Evolutionary conservation across 1,139 yeast genomes (phyloP).

Genomic region (Pichia sp.): DNA sequence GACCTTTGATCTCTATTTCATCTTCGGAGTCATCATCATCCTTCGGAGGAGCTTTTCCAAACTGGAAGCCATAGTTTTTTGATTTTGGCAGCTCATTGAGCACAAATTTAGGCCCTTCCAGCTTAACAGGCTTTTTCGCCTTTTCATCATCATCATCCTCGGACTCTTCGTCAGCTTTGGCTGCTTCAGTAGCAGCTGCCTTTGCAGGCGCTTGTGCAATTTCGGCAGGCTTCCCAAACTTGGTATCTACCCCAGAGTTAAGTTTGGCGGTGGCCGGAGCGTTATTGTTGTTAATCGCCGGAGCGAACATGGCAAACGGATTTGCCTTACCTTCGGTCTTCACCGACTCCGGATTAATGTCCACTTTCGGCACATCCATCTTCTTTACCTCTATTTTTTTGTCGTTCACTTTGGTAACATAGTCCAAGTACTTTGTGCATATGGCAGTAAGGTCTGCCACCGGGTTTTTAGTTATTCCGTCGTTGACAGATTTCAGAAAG

Average conservation of each 20-base stretch:
- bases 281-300: conserved; percentile 4
- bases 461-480: conserved; percentile 42
- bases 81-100: conserved; percentile 47
- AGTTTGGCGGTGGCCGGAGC: too few species aligned
- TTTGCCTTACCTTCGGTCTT: conserved; percentile 16
- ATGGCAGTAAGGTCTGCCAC: conserved; percentile 56
- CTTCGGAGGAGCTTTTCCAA: conserved; percentile 44
- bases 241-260: neutral
- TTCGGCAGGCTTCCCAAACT: neutral
- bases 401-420: conserved; percentile 41
- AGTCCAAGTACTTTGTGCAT: conserved; percentile 57
- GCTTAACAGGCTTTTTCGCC: conserved; percentile 39
- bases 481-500: conserved; percentile 49
- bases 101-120: conserved; percentile 65
- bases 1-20: conserved; percentile 61
- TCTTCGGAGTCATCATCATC: conserved; percentile 52
- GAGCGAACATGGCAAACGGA: conserved; percentile 19
- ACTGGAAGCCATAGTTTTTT: conserved; percentile 56
- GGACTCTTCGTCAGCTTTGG: conserved; percentile 18
- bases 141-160: conserved; percentile 35
- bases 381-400: conserved; percentile 26
- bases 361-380: conserved; percentile 25
- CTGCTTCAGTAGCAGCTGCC: conserved; percentile 4
- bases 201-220: conserved; percentile 6
- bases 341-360: conserved; percentile 19